Conservation (phyloP, 202 grass and related monocot species). For the Dendrocalamus latiflorus region DNA sequence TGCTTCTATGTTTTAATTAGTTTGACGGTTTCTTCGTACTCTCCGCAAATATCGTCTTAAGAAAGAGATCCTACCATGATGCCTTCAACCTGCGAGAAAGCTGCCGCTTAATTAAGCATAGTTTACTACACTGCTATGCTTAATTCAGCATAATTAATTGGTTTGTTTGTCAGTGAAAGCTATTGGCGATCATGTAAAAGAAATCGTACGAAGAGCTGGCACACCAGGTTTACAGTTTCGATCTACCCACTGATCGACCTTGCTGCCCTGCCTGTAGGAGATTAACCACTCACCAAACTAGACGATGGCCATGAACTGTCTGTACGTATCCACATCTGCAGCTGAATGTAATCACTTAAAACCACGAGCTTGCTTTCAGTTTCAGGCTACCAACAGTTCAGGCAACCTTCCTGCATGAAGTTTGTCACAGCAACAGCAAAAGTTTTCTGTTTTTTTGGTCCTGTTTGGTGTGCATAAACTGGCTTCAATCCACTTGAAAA, state of each 20-base stretch:
- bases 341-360: background rate
- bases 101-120: background rate
- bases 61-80: background rate
- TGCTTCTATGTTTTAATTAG: background rate
- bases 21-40: background rate
- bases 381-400: background rate
- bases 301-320: background rate
- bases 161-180: background rate
- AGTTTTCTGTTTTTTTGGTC: background rate
- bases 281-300: background rate
- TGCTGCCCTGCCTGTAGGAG: background rate
- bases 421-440: background rate
- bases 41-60: background rate
- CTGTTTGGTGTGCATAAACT: background rate
- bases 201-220: background rate
- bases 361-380: background rate
- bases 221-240: background rate
- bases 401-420: background rate
- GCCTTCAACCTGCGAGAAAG: background rate
- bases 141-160: background rate
- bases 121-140: background rate
- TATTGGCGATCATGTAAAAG: background rate
- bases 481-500: background rate
- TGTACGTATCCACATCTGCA: background rate
- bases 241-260: background rate